These are phyloP conservation scores for Cercospora nicotianae DNA, from an alignment of 2,329 filamentous ascomycete genomes.

Conservation along the genomic window DNA sequence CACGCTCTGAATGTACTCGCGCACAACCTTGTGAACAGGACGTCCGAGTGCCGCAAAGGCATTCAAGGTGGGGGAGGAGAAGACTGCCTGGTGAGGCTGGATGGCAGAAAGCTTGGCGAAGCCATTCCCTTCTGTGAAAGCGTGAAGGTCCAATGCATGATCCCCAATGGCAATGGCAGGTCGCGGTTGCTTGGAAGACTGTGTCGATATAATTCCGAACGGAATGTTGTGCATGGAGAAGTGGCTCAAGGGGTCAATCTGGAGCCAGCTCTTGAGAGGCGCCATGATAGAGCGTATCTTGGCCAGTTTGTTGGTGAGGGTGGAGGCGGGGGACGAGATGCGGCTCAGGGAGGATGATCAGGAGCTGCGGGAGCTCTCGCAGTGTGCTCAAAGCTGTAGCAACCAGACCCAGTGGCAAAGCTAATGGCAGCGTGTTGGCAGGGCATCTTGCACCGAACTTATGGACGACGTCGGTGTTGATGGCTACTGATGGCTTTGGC, in stretches of 20 bases:
- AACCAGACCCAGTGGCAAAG: neutral
- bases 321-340: neutral
- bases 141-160: conserved; percentile 67
- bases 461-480: neutral
- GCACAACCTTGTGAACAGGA: conserved; percentile 65
- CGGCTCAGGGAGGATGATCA: conserved; percentile 5
- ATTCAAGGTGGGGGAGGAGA: conserved; percentile 66
- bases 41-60: conserved; percentile 72
- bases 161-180: conserved; percentile 72
- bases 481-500: conserved; percentile 1
- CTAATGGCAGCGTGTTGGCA: neutral
- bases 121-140: conserved; percentile 59
- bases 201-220: conserved; percentile 75
- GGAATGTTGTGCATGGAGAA: conserved; percentile 81
- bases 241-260: conserved; percentile 60
- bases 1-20: conserved; percentile 67
- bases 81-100: conserved; percentile 60
- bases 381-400: neutral
- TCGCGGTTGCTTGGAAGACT: conserved; percentile 56
- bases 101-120: conserved; percentile 60
- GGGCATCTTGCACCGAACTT: neutral
- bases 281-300: conserved; percentile 31
- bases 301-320: conserved; percentile 37
- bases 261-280: conserved; percentile 56
- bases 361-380: neutral